Percentiles rank a stretch among this genome's conserved stretches.
Conservation (phyloP, 768 basidiomycete species). For the Candolleomyces eurysporus region DNA sequence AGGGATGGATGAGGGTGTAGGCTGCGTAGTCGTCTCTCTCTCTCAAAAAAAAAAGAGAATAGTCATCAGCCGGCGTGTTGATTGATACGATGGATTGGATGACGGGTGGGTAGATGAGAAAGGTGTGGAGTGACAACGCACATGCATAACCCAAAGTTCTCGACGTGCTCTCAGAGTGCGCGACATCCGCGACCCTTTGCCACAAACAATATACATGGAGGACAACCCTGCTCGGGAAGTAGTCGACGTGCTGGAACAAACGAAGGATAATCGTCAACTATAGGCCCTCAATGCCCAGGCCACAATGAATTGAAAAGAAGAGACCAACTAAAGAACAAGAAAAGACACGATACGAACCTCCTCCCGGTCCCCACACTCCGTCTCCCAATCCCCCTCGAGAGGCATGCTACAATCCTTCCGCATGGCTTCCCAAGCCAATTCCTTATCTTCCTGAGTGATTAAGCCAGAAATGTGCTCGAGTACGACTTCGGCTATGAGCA, state of each 20-base stretch:
- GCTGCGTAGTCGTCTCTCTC: slow-evolving; percentile 79
- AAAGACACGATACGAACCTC: slow-evolving; percentile 49
- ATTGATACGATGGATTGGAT: background rate
- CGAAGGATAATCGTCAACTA: background rate
- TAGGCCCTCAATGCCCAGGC: background rate
- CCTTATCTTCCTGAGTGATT: slow-evolving; percentile 50
- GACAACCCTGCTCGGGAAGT: slow-evolving; percentile 75
- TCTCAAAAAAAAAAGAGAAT: background rate
- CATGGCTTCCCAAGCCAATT: slow-evolving; percentile 70
- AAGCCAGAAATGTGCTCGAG: slow-evolving; percentile 51
- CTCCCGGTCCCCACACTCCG: slow-evolving; percentile 67
- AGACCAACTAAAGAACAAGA: slow-evolving; percentile 25
- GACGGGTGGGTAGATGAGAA: too few relatives aligned
- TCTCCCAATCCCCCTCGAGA: slow-evolving; percentile 53
- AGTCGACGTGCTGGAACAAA: slow-evolving; percentile 58
- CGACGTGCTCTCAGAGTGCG: slow-evolving; percentile 78
- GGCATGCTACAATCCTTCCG: slow-evolving; percentile 70
- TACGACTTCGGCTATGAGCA: slow-evolving; percentile 69
- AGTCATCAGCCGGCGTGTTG: background rate
- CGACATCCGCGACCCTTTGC: slow-evolving; percentile 68
- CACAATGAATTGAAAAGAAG: too few relatives aligned
- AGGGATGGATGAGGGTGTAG: slow-evolving; percentile 60
- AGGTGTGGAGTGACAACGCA: too few relatives aligned
- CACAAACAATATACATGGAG: slow-evolving; percentile 51
- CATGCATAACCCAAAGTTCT: slow-evolving; percentile 80